These are phyloP conservation scores for Penicillium sp. DNA, from an alignment of 2,329 filamentous ascomycete genomes.

Conservation along the genomic window DNA sequence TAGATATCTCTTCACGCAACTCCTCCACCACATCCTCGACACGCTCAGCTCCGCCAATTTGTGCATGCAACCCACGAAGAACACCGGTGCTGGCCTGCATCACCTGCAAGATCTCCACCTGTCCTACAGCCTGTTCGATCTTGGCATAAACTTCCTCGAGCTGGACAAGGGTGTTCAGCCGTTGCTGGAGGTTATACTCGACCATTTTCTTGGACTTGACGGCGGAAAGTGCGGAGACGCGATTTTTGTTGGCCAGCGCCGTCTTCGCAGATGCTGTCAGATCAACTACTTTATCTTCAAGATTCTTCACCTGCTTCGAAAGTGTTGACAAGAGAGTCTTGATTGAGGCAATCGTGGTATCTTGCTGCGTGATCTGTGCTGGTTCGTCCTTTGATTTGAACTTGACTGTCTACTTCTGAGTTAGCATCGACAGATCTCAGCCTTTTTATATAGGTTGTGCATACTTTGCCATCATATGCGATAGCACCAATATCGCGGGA, in stretches of 20 bases:
- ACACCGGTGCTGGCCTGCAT: conserved; percentile 79
- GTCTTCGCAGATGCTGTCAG: conserved; percentile 64
- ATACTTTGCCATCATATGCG: conserved; percentile 53
- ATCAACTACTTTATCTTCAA: conserved; percentile 59
- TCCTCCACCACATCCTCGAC: conserved; percentile 77
- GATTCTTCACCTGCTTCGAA: conserved; percentile 65
- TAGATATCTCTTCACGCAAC: conserved; percentile 76
- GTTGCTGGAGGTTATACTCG: conserved; percentile 71
- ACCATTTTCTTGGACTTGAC: conserved; percentile 81
- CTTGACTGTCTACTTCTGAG: conserved; percentile 65
- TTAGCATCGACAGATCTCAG: conserved; percentile 24
- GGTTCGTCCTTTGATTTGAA: conserved; percentile 63
- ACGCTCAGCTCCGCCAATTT: conserved; percentile 74
- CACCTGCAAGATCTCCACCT: conserved; percentile 78
- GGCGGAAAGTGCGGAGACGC: conserved; percentile 73
- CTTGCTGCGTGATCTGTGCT: conserved; percentile 70
- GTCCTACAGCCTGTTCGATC: conserved; percentile 82
- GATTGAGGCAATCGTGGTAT: conserved; percentile 79
- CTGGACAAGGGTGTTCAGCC: conserved; percentile 74
- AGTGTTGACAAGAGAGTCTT: conserved; percentile 72
- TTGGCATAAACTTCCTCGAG: conserved; percentile 81
- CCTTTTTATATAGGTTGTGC: conserved; percentile 16
- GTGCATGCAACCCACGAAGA: conserved; percentile 71
- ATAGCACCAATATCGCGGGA: conserved; percentile 65
- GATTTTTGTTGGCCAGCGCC: conserved; percentile 73